Evolutionary conservation across 441 rosid species (phyloP).

Genomic region (Mallotus repandus): DNA sequence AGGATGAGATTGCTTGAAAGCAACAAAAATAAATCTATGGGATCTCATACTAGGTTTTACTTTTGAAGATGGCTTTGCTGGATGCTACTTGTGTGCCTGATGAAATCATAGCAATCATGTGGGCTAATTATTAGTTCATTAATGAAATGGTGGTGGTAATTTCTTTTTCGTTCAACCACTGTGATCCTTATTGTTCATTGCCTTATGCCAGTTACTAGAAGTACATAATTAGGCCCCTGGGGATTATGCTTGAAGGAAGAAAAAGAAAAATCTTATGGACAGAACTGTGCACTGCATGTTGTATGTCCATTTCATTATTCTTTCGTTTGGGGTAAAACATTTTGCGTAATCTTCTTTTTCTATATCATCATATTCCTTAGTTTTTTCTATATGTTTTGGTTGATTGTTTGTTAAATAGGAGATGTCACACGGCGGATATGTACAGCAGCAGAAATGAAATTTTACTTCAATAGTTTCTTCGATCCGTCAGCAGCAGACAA

Average conservation of each 20-base stretch:
- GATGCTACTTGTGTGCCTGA: not conserved
- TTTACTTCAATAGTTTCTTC: constrained; percentile 62
- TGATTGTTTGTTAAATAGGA: constrained; percentile 47
- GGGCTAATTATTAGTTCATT: not conserved
- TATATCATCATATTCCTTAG: not conserved
- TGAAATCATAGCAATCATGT: not conserved
- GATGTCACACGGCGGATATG: constrained; percentile 53
- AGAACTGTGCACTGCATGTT: not conserved
- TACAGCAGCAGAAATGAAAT: constrained; percentile 77
- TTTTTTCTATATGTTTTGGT: not conserved
- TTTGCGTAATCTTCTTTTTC: not conserved
- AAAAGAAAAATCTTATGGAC: not conserved
- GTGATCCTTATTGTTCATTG: not conserved
- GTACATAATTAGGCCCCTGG: not conserved
- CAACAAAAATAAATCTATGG: not conserved
- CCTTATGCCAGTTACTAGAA: not conserved
- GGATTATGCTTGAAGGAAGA: not conserved
- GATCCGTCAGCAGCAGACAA: constrained; percentile 32
- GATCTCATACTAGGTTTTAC: not conserved
- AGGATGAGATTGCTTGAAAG: not conserved
- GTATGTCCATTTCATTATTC: not conserved
- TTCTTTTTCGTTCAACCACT: not conserved
- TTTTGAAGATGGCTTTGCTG: not conserved
- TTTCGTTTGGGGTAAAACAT: not conserved
- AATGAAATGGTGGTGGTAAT: not conserved